Percentiles rank a stretch among this genome's conserved stretches.
Conservation (phyloP, 169 alveolate genomes). For the Toxoplasma gondii region DNA sequence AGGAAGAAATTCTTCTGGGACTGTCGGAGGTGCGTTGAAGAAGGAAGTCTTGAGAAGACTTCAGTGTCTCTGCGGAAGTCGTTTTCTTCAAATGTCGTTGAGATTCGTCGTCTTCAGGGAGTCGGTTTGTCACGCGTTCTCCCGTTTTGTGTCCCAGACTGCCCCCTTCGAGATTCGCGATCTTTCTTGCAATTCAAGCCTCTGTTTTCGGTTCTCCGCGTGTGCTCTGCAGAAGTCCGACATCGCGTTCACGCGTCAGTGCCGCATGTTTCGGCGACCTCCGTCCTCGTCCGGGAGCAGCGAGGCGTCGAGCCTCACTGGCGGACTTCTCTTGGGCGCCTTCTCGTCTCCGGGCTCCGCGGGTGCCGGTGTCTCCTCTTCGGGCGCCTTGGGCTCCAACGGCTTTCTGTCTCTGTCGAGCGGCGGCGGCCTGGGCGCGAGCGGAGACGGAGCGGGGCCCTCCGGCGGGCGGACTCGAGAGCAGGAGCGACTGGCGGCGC, state of each 20-base stretch:
- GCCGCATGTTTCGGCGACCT: conserved; percentile 51
- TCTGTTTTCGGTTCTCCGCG: neutral
- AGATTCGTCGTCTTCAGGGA: no score
- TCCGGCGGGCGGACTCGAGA: neutral
- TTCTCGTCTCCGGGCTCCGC: conserved; percentile 5
- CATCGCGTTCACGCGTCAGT: conserved; percentile 55
- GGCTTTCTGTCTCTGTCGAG: neutral
- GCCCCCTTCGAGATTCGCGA: no score
- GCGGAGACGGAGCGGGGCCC: neutral
- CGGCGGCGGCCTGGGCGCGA: neutral
- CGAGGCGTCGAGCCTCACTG: conserved; percentile 11
- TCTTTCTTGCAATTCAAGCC: no score
- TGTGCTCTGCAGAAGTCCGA: neutral
- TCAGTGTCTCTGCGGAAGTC: no score
- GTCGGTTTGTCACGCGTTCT: no score
- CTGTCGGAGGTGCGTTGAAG: neutral
- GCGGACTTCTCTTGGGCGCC: conserved; percentile 10
- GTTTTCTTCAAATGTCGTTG: no score
- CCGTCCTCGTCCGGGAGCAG: conserved; percentile 27
- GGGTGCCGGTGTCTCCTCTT: neutral
- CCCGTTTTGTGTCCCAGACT: no score
- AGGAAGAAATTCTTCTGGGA: conserved; percentile 27
- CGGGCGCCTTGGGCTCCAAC: neutral
- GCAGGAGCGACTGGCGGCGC: conserved; percentile 6
- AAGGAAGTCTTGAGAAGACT: neutral